phyloP scores from a whole-genome alignment of 768 basidiomycete species.

The Termitomyces sp. region DNA sequence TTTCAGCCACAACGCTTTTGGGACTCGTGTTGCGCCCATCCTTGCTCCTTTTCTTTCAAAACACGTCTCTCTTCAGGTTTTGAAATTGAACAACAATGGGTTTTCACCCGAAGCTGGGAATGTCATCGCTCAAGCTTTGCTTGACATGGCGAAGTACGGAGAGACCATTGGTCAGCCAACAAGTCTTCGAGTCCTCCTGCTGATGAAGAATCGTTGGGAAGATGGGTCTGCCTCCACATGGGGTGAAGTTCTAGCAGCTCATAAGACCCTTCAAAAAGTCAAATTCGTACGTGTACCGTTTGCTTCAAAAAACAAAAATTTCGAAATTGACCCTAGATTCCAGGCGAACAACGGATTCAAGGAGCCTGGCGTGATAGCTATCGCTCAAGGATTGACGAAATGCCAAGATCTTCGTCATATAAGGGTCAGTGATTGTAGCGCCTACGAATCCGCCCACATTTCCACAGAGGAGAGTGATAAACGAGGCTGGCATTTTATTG shows the following conservation, averaged over 20 bases:
- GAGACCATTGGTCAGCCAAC: background rate
- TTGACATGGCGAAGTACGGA: background rate
- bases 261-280: background rate
- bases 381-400: background rate
- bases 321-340: too few relatives aligned
- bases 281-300: background rate
- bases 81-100: background rate
- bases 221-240: background rate
- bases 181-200: background rate
- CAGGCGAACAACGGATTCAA: background rate
- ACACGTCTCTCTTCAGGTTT: background rate
- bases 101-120: background rate
- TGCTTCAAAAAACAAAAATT: background rate
- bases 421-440: background rate
- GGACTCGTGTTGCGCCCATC: background rate
- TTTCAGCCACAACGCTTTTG: background rate
- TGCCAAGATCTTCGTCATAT: background rate
- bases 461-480: background rate
- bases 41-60: background rate
- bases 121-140: background rate
- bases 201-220: background rate
- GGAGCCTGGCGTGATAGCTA: background rate
- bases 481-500: background rate
- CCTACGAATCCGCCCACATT: background rate
- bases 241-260: background rate